Evolutionary conservation across 2,329 filamentous ascomycete genomes (phyloP).

Genomic region (Sclerotinia borealis): DNA sequence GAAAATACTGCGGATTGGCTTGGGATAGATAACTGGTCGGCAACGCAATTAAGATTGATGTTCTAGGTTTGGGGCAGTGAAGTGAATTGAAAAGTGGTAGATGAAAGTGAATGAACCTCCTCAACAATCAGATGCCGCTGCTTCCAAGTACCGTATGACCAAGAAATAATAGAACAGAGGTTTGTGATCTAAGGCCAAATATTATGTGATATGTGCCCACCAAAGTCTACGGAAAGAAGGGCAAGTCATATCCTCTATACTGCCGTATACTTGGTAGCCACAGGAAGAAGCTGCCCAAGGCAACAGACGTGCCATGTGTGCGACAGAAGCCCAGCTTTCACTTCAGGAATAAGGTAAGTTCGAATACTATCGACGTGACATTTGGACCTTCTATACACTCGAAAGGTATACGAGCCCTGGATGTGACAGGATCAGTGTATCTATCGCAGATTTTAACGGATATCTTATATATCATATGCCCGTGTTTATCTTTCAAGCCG

Average conservation of each 20-base stretch:
- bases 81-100: not conserved
- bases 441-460: not conserved
- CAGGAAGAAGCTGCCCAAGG: not conserved
- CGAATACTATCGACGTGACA: not conserved
- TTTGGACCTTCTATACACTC: not conserved
- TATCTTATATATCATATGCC: not conserved
- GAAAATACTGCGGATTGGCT: not conserved
- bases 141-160: not conserved
- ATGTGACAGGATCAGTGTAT: not conserved
- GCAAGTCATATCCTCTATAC: not conserved
- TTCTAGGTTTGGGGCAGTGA: not conserved
- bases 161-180: not conserved
- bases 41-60: not conserved
- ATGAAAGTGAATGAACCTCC: constrained; percentile 3
- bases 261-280: not conserved
- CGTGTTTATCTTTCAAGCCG: not conserved
- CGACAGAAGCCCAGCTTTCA: not conserved
- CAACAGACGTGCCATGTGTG: too few relatives aligned
- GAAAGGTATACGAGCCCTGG: not conserved
- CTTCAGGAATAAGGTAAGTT: not conserved
- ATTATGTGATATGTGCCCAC: not conserved
- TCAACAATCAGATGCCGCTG: not conserved
- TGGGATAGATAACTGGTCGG: not conserved
- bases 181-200: not conserved
- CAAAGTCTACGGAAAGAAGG: not conserved